Evolutionary conservation across 75 land plant species (phyloP), one percentile per base, ranked within the genome.

Genomic region (Chamaecyparis obtusa): DNA sequence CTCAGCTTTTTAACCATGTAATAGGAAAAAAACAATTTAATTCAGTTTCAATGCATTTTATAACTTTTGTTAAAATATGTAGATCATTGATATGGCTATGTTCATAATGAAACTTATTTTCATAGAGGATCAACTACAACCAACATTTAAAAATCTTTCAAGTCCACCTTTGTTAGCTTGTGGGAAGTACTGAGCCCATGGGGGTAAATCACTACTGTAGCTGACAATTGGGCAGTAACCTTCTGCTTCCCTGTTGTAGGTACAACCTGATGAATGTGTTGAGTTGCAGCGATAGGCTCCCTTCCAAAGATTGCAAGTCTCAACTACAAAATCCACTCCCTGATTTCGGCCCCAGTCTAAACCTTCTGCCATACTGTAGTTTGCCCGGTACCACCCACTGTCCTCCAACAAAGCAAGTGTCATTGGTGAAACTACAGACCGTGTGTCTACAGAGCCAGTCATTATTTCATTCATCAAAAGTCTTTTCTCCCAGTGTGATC

Each of bases 401-500:
- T 91, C 92, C 74, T 91, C 92, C 78, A 91, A 83, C 33, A 91
- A 77, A n/a, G 92, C 92, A 35, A 91, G 86, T 5, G 92, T 91
- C 92, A 91, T 89, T 39, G 92, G 88, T 16, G 92, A 91, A 55
- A 91, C 92, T 54, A 91, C 92, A 13, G 92, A 91, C 36, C 92
- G 39, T 3, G 92, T 91, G 60, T 91, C 92, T 37, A 91, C 92
- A 11, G 92, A 91, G 15, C 92, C 92, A 48, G 92, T 91, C 92
- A 91, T 91, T 5, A 91, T 91, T 37, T 91, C 92, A 57, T 91
- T 91, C 92, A 91, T 91, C 57, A 91, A 46, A 46, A 91, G 84
- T 69, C 92, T 87, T 78, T 91, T 91, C 76, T 91, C 92, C 92
- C 92, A 91, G 57, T 91, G 92, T n/a, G 92, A 91, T 33, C 92